A percentile compares a stretch with the other conserved stretches of the same genome.
Conservation (phyloP, 257 asterid species). For the Lycium ferocissimum region DNA sequence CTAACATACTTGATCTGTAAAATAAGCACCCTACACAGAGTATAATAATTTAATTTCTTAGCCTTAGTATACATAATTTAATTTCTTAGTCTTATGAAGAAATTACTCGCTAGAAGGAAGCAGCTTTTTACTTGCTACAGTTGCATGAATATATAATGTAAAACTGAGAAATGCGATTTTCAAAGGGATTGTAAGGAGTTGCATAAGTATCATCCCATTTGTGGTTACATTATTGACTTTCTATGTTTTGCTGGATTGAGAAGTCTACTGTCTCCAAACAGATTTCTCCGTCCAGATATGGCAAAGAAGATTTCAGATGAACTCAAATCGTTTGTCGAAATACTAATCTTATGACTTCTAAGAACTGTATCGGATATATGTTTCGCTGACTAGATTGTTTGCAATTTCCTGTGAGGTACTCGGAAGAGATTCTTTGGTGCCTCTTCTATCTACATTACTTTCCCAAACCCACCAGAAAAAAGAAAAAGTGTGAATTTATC, state of each 20-base stretch:
- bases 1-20: not conserved
- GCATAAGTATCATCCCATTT: not conserved
- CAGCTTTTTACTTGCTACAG: not conserved
- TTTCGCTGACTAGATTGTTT: not conserved
- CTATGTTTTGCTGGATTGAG: not conserved
- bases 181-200: not conserved
- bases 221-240: not conserved
- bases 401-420: constrained; percentile 15
- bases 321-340: not conserved
- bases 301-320: not conserved
- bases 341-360: not conserved
- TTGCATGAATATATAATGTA: not conserved
- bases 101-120: not conserved
- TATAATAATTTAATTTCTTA: not conserved
- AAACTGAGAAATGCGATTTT: not conserved
- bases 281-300: constrained; percentile 1
- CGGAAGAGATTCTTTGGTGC: constrained; percentile 1
- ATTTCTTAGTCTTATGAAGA: not conserved
- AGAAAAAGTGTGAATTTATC: not conserved
- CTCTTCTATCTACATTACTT: not conserved
- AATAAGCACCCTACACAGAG: not conserved
- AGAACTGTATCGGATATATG: not conserved
- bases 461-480: not conserved
- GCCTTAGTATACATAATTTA: not conserved
- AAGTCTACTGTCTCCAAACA: not conserved